Base-by-base conservation (phyloP, 176 grass and related monocot genomes). In the Oryza coarctata region DNA sequence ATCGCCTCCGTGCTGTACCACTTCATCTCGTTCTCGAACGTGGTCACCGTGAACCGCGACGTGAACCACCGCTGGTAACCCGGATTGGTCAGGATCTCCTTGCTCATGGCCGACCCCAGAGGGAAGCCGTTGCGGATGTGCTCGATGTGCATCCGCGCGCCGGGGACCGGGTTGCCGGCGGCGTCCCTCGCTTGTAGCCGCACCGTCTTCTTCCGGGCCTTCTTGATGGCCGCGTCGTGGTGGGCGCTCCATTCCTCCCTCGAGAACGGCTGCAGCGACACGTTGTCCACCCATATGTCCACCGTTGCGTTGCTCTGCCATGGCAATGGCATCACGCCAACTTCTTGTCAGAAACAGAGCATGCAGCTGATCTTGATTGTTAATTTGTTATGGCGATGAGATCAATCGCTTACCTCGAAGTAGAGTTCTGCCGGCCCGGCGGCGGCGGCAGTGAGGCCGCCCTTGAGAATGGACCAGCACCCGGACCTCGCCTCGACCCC, bases 21-120 rank as follows among this genome's bases (percentile, higher is more conserved):
- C 75, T 98, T 95, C 95, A 98, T 98, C 88, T 98, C 95, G 80
- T 98, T 98, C 92, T 98, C 95, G 83, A 98, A 98, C 28, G 92
- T 98, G 77, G 95, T 88, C 22, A 89, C 90, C 18, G 88, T 91
- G 92, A 98, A 98, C 70, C 92, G 92, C 4, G 85, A 85, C 26
- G 95, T 41, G 73, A 98, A 95, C 92, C 92, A 98, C n/a, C 17
- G 68, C 86, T 91, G 90, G 75, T 94, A 98, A 7, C 75, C 87
- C 0, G 75, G 20, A 45, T 88, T 93, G n/a, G 23, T 20, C 29
- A 98, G 70, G 70, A 98, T 98, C 80, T 87, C 85, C 6, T 15
- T 1, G 43, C 87, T 88, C 58, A 94, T 98, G 31, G 95, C 90
- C 3, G 88, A 89, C 0, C 95, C 95, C 10, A 98, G 89, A 0